Evolutionary conservation across 345 rosid species (phyloP), one percentile per base, ranked within the genome.

Genomic region (Crucihimalaya himalaica): DNA sequence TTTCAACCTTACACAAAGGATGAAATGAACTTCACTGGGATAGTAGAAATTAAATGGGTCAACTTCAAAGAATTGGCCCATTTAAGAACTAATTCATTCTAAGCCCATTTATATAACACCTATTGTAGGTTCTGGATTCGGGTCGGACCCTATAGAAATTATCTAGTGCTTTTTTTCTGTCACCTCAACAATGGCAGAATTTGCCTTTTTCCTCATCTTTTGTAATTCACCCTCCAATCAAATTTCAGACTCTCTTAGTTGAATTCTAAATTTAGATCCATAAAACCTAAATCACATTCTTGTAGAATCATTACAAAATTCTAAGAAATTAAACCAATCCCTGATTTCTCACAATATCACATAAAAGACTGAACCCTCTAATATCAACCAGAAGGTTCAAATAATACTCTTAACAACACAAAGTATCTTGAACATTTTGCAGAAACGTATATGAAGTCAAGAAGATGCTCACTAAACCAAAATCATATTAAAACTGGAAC

Each of bases 381-480:
- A 1, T 6, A 5, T 29, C 6, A 5, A 25, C 15, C 13, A 68
- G 63, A 68, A 54, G 52, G 9, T 7, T 53, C 7, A 25, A 16
- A 15, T 18, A 66, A 54, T n/a, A 39, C 31, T 42, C 31, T 42
- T 20, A 6, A 40, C 20, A 16, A 20, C 21, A 45, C 21, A 43
- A 15, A 20, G 29, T 3, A 19, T 53, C 12, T 39, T 14, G 11
- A 15, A 57, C 56, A 47, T 59, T 47, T 34, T 47, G 66, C 9
- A 46, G 46, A 10, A 55, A 56, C 14, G 11, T 14, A 32, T 1
- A 6, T 14, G 4, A 0, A 71, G 21, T 47, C 11, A 46, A 11
- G 59, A 71, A 50, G 23, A 72, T 29, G 18, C 63, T 53, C n/a
- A 66, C 1, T 66, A 37, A 63, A 43, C 11, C 37, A 73, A 32